phyloP scores from a whole-genome alignment of 2,329 filamentous ascomycete genomes.

The Blastomyces silverae region DNA sequence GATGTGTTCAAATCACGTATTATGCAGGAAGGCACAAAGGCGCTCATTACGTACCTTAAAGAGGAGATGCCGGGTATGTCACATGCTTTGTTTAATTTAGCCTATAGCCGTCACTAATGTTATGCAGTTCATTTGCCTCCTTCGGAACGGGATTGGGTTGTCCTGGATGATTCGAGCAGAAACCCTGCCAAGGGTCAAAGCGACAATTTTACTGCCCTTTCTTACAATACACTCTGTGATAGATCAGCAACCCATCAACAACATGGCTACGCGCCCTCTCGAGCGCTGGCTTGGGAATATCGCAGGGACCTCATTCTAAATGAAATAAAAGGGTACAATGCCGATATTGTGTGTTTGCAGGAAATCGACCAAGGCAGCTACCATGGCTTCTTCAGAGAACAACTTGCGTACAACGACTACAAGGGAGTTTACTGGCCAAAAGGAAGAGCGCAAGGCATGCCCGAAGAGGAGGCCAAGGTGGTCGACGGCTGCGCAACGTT shows the following conservation, averaged over 20 bases:
- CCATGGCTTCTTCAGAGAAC: conserved; percentile 82
- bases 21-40: conserved; percentile 78
- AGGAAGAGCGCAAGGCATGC: conserved; percentile 83
- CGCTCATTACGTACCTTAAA: conserved; percentile 72
- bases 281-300: conserved; percentile 78
- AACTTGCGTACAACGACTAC: conserved; percentile 80
- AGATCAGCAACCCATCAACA: conserved; percentile 77
- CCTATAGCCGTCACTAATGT: conserved; percentile 19
- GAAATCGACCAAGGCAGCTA: conserved; percentile 91
- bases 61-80: conserved; percentile 76
- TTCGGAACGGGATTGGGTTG: conserved; percentile 65
- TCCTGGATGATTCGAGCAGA: conserved; percentile 53
- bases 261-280: conserved; percentile 84
- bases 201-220: conserved; percentile 74
- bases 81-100: conserved; percentile 21
- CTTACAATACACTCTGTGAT: conserved; percentile 94
- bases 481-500: conserved; percentile 97
- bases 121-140: conserved; percentile 67
- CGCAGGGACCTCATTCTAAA: conserved; percentile 74
- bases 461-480: conserved; percentile 75
- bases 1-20: conserved; percentile 71
- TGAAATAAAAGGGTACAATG: conserved; percentile 69
- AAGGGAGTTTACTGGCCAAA: conserved; percentile 92
- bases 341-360: conserved; percentile 88
- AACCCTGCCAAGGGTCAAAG: conserved; percentile 45